phyloP scores from a whole-genome alignment of 2,329 filamentous ascomycete species.

The Phyllosticta ampelicida region DNA sequence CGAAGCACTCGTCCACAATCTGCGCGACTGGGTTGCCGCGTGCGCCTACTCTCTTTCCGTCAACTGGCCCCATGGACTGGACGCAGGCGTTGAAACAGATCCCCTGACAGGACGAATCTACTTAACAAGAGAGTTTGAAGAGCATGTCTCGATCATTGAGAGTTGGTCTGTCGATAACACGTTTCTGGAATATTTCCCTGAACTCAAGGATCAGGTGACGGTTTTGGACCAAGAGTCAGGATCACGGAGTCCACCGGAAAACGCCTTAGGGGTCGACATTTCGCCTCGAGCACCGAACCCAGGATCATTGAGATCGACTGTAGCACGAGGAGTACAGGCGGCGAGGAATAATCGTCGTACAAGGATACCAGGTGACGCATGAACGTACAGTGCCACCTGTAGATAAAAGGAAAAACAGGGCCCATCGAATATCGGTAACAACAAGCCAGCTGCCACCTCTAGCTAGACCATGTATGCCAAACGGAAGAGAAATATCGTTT shows the following conservation, averaged over 20 bases:
- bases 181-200: conserved; percentile 1
- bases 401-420: background rate
- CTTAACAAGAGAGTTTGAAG: background rate
- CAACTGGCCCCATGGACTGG: conserved; percentile 6
- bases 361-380: background rate
- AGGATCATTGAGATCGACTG: background rate
- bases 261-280: background rate
- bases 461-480: background rate
- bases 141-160: background rate
- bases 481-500: background rate
- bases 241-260: background rate
- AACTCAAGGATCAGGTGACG: background rate
- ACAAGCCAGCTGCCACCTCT: background rate
- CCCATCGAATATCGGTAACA: background rate
- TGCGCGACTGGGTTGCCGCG: conserved; percentile 5
- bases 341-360: background rate
- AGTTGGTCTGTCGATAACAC: conserved; percentile 2
- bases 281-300: background rate
- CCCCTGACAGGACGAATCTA: conserved; percentile 2
- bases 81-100: background rate
- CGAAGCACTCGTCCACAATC: conserved; percentile 4
- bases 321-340: background rate
- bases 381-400: background rate
- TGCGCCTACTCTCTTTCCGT: conserved; percentile 4
- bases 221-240: background rate